These are phyloP conservation scores for Phytophthora melonis DNA, from an alignment of 352 stramenopile species.

Conservation along the genomic window DNA sequence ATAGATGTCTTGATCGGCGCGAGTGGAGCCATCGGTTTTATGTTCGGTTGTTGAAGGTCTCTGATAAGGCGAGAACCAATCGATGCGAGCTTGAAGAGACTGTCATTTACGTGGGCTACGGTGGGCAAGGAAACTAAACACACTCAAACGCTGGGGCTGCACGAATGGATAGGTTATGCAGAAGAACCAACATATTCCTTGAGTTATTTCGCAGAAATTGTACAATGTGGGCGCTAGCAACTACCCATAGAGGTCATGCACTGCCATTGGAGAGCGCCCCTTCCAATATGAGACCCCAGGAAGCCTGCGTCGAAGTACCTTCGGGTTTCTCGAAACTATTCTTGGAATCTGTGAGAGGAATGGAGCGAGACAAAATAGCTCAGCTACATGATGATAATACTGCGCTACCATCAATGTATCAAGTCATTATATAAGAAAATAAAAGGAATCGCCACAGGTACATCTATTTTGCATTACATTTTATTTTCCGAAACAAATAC, in stretches of 20 bases:
- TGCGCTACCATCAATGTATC: no score
- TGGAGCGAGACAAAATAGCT: no score
- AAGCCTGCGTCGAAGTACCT: conserved; percentile 3
- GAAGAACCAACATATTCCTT: no score
- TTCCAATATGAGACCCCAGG: not conserved
- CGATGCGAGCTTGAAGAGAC: conserved; percentile 15
- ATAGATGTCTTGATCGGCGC: conserved; percentile 5
- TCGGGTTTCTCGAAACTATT: no score
- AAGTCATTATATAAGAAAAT: no score
- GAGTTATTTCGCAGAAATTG: no score
- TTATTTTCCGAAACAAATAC: no score
- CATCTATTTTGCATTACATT: no score
- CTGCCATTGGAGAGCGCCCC: conserved; percentile 9
- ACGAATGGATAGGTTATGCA: conserved; percentile 5
- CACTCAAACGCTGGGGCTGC: not conserved
- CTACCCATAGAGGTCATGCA: conserved; percentile 6
- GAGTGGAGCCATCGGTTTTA: conserved; percentile 18
- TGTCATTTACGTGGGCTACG: conserved; percentile 12
- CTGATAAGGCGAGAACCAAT: conserved; percentile 21
- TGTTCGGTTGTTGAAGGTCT: conserved; percentile 23
- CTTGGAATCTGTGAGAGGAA: no score
- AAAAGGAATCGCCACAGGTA: no score
- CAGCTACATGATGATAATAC: no score
- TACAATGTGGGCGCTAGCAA: conserved; percentile 4
- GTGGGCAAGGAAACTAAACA: not conserved